Evolutionary conservation across 2,329 filamentous ascomycete genomes (phyloP).

Genomic region (Phoma sp.): DNA sequence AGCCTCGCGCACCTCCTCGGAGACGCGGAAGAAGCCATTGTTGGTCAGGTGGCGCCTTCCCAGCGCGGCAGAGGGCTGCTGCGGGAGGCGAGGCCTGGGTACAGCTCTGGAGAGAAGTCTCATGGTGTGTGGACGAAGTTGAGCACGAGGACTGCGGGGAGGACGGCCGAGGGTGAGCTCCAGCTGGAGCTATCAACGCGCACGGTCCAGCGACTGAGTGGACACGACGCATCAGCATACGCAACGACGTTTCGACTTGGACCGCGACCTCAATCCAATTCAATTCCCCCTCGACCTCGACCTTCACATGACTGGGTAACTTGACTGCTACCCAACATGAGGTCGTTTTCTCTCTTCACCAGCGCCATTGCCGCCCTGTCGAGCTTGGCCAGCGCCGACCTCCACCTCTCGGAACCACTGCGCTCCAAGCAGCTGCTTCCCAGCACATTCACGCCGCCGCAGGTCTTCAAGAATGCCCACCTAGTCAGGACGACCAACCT

Average conservation of each 20-base stretch:
- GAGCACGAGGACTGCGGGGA: slow-evolving; percentile 3
- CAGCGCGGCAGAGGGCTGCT: background rate
- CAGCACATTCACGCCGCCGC: slow-evolving; percentile 76
- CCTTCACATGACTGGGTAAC: slow-evolving; percentile 38
- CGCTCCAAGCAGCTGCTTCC: slow-evolving; percentile 57
- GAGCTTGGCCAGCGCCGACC: slow-evolving; percentile 63
- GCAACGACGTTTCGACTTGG: slow-evolving; percentile 12
- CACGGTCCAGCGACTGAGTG: slow-evolving; percentile 3
- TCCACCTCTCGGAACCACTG: slow-evolving; percentile 65
- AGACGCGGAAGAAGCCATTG: slow-evolving; percentile 69
- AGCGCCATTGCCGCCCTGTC: slow-evolving; percentile 64
- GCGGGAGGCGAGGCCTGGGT: slow-evolving; percentile 23
- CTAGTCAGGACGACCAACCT: slow-evolving; percentile 87
- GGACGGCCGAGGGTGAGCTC: slow-evolving; percentile 6
- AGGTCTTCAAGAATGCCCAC: slow-evolving; percentile 93
- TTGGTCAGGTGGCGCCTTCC: slow-evolving; percentile 41
- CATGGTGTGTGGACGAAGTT: slow-evolving; percentile 27
- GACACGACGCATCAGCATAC: slow-evolving; percentile 47
- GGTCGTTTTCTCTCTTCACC: slow-evolving; percentile 45
- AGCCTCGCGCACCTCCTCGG: slow-evolving; percentile 82
- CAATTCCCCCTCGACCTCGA: too few species aligned
- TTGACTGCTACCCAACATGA: slow-evolving; percentile 47
- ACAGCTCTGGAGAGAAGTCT: slow-evolving; percentile 27
- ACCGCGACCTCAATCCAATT: slow-evolving; percentile 1
- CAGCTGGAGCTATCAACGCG: slow-evolving; percentile 19